Conservation (phyloP, 2,329 filamentous ascomycete species). For the Dactylonectria estremocensis region DNA sequence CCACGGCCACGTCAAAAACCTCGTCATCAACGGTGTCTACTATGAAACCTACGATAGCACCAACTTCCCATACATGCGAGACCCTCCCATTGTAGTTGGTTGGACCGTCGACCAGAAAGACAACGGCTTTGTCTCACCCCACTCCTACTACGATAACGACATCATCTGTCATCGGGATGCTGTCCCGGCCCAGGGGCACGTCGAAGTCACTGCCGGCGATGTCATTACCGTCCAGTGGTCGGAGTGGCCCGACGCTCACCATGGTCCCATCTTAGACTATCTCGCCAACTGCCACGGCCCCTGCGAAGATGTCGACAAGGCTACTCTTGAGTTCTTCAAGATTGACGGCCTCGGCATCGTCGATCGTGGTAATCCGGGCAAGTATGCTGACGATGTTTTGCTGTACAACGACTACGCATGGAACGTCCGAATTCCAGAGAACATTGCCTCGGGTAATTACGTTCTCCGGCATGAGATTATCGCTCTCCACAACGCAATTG, state of each 20-base stretch:
- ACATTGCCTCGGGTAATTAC: slow-evolving; percentile 66
- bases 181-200: slow-evolving; percentile 57
- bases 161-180: slow-evolving; percentile 66
- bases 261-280: slow-evolving; percentile 63
- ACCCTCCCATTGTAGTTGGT: slow-evolving; percentile 55
- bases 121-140: slow-evolving; percentile 65
- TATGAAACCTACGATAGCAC: slow-evolving; percentile 59
- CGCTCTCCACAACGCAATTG: slow-evolving; percentile 64
- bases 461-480: slow-evolving; percentile 71
- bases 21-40: slow-evolving; percentile 61
- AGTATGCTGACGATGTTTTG: slow-evolving; percentile 61
- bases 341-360: slow-evolving; percentile 60
- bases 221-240: slow-evolving; percentile 64
- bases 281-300: slow-evolving; percentile 61
- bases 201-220: slow-evolving; percentile 61
- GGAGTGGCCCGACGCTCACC: slow-evolving; percentile 65
- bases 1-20: slow-evolving; percentile 60
- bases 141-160: slow-evolving; percentile 57
- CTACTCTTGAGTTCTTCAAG: slow-evolving; percentile 62
- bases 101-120: slow-evolving; percentile 60
- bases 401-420: slow-evolving; percentile 67
- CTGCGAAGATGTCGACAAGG: slow-evolving; percentile 60
- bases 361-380: slow-evolving; percentile 54
- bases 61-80: slow-evolving; percentile 53
- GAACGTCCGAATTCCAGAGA: slow-evolving; percentile 64